Conservation (phyloP, 208 protist genomes). For the Trypanosoma caninum region DNA sequence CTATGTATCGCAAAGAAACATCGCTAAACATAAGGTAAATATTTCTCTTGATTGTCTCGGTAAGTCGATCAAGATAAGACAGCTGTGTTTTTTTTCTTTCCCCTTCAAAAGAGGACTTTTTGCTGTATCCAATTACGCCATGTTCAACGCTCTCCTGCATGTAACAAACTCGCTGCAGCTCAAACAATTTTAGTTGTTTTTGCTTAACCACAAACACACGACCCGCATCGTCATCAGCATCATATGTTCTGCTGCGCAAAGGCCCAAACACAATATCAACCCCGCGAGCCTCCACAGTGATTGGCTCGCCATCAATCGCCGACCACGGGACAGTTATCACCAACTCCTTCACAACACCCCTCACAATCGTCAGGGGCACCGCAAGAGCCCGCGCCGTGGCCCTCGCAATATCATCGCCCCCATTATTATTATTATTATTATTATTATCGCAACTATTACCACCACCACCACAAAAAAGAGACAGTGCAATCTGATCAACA, state of each 20-base stretch:
- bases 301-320: slow-evolving; percentile 56
- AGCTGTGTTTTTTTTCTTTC: background rate
- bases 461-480: slow-evolving; percentile 16
- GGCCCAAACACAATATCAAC: slow-evolving; percentile 73
- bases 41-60: slow-evolving; percentile 45
- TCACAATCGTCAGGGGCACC: slow-evolving; percentile 69
- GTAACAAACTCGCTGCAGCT: slow-evolving; percentile 24
- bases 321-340: slow-evolving; percentile 75
- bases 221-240: slow-evolving; percentile 49
- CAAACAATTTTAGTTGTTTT: slow-evolving; percentile 52
- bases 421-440: background rate
- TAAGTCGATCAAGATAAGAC: slow-evolving; percentile 49
- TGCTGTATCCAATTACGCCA: background rate
- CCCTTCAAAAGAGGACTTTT: background rate
- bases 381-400: slow-evolving; percentile 50
- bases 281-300: slow-evolving; percentile 54
- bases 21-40: slow-evolving; percentile 39
- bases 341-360: slow-evolving; percentile 60
- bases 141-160: background rate
- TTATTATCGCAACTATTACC: no score
- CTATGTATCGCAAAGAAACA: slow-evolving; percentile 52
- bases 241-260: slow-evolving; percentile 47
- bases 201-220: slow-evolving; percentile 55
- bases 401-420: slow-evolving; percentile 1
- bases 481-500: slow-evolving; percentile 46